A percentile compares a stretch with the other conserved stretches of the same genome.
Conservation (phyloP, 352 stramenopile species). For the Globisporangium sylvaticum region DNA sequence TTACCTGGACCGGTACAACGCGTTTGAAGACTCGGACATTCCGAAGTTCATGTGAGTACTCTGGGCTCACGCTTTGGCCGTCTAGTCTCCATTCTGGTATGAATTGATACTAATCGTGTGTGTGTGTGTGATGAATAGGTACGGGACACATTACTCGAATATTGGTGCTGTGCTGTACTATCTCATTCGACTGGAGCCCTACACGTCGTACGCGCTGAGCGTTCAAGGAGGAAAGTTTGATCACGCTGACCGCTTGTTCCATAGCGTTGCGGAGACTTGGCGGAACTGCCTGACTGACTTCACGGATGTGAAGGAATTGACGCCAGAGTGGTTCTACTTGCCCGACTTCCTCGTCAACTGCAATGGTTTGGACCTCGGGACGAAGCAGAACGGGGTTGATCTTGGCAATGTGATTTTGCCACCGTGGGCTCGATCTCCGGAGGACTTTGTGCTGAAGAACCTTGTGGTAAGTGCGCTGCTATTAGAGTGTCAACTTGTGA, state of each 20-base stretch:
- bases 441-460: constrained; percentile 87
- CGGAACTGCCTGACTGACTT: constrained; percentile 85
- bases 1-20: constrained; percentile 93
- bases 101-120: background rate
- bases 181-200: constrained; percentile 98
- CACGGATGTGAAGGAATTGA: constrained; percentile 92
- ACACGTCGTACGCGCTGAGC: constrained; percentile 92
- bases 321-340: constrained; percentile 93
- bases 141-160: constrained; percentile 88
- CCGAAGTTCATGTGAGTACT: constrained; percentile 81
- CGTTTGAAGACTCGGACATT: constrained; percentile 85
- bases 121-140: constrained; percentile 40
- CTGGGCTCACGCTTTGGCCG: background rate
- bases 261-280: constrained; percentile 89
- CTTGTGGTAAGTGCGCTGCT: constrained; percentile 43
- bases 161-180: constrained; percentile 98
- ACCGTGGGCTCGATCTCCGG: constrained; percentile 77
- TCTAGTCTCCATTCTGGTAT: background rate
- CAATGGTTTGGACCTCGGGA: constrained; percentile 82
- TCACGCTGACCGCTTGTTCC: constrained; percentile 91
- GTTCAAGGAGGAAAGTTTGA: constrained; percentile 96
- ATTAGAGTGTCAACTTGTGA: too few relatives aligned
- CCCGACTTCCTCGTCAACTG: constrained; percentile 88
- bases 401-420: constrained; percentile 94
- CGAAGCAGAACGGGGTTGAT: constrained; percentile 68